Evolutionary conservation across 176 grass and related monocot species (phyloP).

Genomic region (Avena sativa): DNA sequence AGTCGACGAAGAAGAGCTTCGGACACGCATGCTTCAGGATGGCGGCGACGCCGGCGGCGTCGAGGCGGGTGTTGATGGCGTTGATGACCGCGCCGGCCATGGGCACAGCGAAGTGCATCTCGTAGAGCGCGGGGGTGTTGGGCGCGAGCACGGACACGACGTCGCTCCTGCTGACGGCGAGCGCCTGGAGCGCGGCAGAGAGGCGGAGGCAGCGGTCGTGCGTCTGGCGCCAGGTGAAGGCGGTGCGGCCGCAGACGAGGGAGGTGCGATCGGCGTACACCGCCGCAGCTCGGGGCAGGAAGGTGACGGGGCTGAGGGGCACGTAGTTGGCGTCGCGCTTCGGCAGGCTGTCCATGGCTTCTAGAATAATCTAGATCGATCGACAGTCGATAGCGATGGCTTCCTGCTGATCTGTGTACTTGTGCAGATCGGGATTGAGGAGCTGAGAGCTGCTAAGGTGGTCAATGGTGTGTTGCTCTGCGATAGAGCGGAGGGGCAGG

Average conservation of each 20-base stretch:
- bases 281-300: slow-evolving; percentile 49
- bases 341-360: slow-evolving; percentile 48
- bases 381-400: background rate
- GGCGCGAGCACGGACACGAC: slow-evolving; percentile 71
- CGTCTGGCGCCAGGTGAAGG: slow-evolving; percentile 61
- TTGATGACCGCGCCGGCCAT: slow-evolving; percentile 79
- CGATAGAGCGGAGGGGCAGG: too few species aligned
- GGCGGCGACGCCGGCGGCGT: slow-evolving; percentile 53
- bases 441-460: too few species aligned
- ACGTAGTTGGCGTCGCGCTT: slow-evolving; percentile 54
- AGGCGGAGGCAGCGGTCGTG: slow-evolving; percentile 51
- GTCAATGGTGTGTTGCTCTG: too few species aligned
- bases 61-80: slow-evolving; percentile 77
- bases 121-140: slow-evolving; percentile 70
- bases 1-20: slow-evolving; percentile 69
- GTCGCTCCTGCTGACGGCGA: slow-evolving; percentile 50
- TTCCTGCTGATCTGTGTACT: background rate
- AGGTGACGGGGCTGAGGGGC: slow-evolving; percentile 54
- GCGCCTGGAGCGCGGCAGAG: slow-evolving; percentile 43
- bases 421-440: too few species aligned
- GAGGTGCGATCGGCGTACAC: slow-evolving; percentile 58
- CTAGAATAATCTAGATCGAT: background rate
- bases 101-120: slow-evolving; percentile 79
- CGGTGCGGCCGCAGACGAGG: slow-evolving; percentile 33
- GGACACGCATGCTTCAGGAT: slow-evolving; percentile 58